Evolutionary conservation across 164 flowering plant species (phyloP).

Genomic region (Tetrastigma voinierianum): DNA sequence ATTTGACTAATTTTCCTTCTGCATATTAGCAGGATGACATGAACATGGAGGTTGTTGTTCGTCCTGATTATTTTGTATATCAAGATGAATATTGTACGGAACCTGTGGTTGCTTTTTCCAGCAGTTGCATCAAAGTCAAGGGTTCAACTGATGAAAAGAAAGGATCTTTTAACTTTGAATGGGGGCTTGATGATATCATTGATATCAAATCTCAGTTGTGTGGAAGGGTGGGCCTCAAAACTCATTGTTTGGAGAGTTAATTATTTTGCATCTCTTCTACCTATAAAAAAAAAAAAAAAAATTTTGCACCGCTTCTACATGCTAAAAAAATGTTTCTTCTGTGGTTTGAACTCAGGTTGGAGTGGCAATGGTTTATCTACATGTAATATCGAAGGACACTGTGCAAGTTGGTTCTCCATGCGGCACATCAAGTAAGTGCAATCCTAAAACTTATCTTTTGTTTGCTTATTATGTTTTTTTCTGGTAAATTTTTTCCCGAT

Average conservation of each 20-base stretch:
- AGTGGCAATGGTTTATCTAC: conserved; percentile 41
- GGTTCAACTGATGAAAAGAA: conserved; percentile 13
- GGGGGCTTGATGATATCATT: conserved; percentile 30
- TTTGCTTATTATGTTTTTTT: neutral
- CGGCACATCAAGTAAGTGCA: conserved; percentile 39
- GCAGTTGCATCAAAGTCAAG: conserved; percentile 22
- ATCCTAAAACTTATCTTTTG: neutral
- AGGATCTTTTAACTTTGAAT: conserved; percentile 20
- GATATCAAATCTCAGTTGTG: conserved; percentile 23
- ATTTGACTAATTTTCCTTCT: conserved; percentile 9
- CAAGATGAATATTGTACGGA: conserved; percentile 17
- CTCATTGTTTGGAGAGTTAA: neutral
- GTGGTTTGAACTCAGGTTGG: conserved; percentile 35
- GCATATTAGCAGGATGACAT: conserved; percentile 37
- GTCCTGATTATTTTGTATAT: conserved; percentile 42
- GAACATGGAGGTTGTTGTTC: conserved; percentile 27
- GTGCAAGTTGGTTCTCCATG: conserved; percentile 16
- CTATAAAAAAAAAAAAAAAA: too few relatives aligned
- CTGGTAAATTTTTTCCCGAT: neutral
- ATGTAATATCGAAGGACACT: conserved; percentile 29
- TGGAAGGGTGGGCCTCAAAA: conserved; percentile 45
- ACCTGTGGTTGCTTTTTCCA: conserved; percentile 21
- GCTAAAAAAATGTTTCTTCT: neutral
- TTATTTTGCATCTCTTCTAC: neutral
- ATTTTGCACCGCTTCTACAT: neutral